These are phyloP conservation scores for Thielaviopsis musarum DNA, from an alignment of 2,329 filamentous ascomycete species.

Conservation along the genomic window DNA sequence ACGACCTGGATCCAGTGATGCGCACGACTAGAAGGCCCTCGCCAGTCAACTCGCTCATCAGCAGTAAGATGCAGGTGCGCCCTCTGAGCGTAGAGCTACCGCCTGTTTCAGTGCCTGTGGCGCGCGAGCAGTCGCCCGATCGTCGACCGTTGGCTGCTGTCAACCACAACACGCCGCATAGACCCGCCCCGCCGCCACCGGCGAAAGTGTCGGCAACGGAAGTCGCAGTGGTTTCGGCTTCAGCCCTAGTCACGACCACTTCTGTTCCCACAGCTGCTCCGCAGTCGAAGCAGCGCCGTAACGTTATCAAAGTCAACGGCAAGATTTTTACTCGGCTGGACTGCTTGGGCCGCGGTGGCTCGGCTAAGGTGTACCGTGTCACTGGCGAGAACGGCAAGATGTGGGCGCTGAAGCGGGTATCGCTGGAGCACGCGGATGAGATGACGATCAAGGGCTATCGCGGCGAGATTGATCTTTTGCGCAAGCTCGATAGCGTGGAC, in stretches of 20 bases:
- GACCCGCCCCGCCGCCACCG: slow-evolving; percentile 63
- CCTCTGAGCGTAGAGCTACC: slow-evolving; percentile 1
- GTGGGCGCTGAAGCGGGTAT: slow-evolving; percentile 84
- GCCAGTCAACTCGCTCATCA: slow-evolving; percentile 3
- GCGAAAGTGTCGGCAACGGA: slow-evolving; percentile 97
- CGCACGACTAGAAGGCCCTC: slow-evolving; percentile 17
- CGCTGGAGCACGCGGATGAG: slow-evolving; percentile 78
- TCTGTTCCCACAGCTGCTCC: slow-evolving; percentile 19
- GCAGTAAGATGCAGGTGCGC: slow-evolving; percentile 1
- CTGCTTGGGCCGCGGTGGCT: slow-evolving; percentile 80
- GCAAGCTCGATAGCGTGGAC: slow-evolving; percentile 67
- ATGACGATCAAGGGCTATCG: slow-evolving; percentile 72
- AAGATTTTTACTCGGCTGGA: slow-evolving; percentile 82
- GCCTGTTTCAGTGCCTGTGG: not conserved
- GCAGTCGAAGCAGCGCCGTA: slow-evolving; percentile 58
- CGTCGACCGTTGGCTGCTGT: slow-evolving; percentile 37
- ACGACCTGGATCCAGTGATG: slow-evolving; percentile 56
- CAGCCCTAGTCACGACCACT: slow-evolving; percentile 59
- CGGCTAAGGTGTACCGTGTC: slow-evolving; percentile 86
- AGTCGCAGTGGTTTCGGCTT: slow-evolving; percentile 54
- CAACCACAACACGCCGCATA: slow-evolving; percentile 54
- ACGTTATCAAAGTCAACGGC: slow-evolving; percentile 75
- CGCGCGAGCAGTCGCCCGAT: slow-evolving; percentile 30
- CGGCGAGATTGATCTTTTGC: slow-evolving; percentile 84
- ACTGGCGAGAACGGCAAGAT: slow-evolving; percentile 95